These are phyloP conservation scores for Phytophthora sansomeana DNA, from an alignment of 352 stramenopile genomes.

Conservation along the genomic window DNA sequence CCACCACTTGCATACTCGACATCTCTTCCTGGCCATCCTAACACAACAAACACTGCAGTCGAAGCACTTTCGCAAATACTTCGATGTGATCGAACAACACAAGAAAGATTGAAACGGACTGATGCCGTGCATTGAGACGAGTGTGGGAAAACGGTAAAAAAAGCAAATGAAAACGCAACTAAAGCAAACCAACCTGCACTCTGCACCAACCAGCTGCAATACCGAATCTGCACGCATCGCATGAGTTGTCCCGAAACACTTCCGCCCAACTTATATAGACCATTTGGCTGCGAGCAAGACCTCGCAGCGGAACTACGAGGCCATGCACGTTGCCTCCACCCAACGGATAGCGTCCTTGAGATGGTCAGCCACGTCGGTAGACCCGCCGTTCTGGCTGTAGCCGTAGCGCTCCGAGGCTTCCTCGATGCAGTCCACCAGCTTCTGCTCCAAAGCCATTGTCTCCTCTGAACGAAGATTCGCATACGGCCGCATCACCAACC, in stretches of 20 bases:
- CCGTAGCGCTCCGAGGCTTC: constrained; percentile 37
- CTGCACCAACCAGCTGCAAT: neutral
- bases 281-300: neutral
- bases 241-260: neutral
- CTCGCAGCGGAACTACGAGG: neutral
- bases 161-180: constrained; percentile 16
- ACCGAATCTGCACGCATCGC: neutral
- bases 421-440: constrained; percentile 44
- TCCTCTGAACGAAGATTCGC: constrained; percentile 31
- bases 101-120: too few relatives aligned
- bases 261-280: neutral
- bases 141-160: neutral
- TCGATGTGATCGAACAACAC: too few relatives aligned
- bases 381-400: constrained; percentile 4
- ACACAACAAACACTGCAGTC: too few relatives aligned
- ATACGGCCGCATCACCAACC: constrained; percentile 31
- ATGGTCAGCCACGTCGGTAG: constrained; percentile 14
- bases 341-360: constrained; percentile 40
- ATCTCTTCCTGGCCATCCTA: too few relatives aligned
- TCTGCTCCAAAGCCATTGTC: constrained; percentile 23
- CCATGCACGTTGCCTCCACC: constrained; percentile 39
- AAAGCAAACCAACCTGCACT: neutral
- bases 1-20: too few relatives aligned
- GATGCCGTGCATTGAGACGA: neutral
- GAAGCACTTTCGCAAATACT: too few relatives aligned